Base-by-base conservation (phyloP, 148 eudicot species). In the Silene latifolia region DNA sequence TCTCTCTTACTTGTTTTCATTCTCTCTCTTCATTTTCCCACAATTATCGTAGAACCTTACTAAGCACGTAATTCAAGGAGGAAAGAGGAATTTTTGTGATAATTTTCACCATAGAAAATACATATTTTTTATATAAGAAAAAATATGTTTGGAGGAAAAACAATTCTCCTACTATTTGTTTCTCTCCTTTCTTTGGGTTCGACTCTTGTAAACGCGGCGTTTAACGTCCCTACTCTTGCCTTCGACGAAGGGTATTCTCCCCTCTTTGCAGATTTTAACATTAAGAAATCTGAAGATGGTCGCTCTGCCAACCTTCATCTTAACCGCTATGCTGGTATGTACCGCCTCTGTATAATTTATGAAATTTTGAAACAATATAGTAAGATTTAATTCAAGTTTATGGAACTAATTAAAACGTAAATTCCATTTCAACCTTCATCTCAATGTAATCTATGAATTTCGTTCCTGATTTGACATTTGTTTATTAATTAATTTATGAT, bases 181-280 rank as follows among this genome's bases (percentile, higher is more conserved):
- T 65, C 75, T 72, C 32, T 78, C 29, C 39, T 71, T 39, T 51
- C 51, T 29, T 67, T 54, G 44, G 18, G 23, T 25, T 59, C 61
- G 76, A 14, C 75, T 70, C 20, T 53, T 32, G 29, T 77, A 2
- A 78, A 82, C 74, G 74, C 79, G 11, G 88, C 77, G 24, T 89
- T 88, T 72, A 85, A 90, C 75, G 66, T 85, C 68, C 67, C 90
- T 21, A 80, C 93, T 64, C 79, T 86, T 73, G 63, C 86, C 11
- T 93, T 83, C 75, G 76, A 76, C 21, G 81, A 93, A 70, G 89
- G 93, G 21, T 91, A 88, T 74, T 65, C 85, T 14, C 87, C 98
- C 75, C 91, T 93, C 24, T 93, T 93, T 66, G 90, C 94, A 72
- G 91, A 91, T 74, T 93, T 93, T 82, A 93, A 93, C 46, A 88